Conservation (phyloP, 1,139 yeast genomes). For the Pichia cactophila region DNA sequence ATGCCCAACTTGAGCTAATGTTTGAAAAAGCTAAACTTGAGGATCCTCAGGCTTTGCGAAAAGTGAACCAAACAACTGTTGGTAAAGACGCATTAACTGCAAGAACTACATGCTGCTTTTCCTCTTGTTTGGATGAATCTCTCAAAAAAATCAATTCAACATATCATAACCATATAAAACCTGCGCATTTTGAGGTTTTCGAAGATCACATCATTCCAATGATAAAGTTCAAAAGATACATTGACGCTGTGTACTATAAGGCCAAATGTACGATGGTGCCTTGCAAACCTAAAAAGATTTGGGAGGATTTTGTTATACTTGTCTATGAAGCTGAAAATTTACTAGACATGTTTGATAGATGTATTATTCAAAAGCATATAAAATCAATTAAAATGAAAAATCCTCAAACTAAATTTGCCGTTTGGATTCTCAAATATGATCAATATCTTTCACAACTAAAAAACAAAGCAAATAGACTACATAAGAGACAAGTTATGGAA, state of each 20-base stretch:
- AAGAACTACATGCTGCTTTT: slow-evolving; percentile 39
- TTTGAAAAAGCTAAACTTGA: slow-evolving; percentile 16
- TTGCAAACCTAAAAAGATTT: slow-evolving; percentile 30
- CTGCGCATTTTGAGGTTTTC: slow-evolving; percentile 26
- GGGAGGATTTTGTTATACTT: slow-evolving; percentile 39
- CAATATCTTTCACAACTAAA: slow-evolving; percentile 37
- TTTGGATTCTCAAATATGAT: slow-evolving; percentile 46
- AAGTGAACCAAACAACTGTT: slow-evolving; percentile 42
- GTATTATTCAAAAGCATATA: slow-evolving; percentile 21
- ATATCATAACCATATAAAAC: slow-evolving; percentile 21
- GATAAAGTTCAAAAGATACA: slow-evolving; percentile 29
- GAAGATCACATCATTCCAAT: slow-evolving; percentile 23
- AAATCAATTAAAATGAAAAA: slow-evolving; percentile 21
- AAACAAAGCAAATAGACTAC: slow-evolving; percentile 39
- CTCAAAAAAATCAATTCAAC: slow-evolving; percentile 19
- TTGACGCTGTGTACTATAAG: slow-evolving; percentile 36
- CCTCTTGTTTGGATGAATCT: slow-evolving; percentile 16
- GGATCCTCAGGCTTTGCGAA: slow-evolving; percentile 33
- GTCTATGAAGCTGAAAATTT: slow-evolving; percentile 43
- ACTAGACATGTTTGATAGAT: slow-evolving; percentile 31
- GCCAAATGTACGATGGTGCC: slow-evolving; percentile 49
- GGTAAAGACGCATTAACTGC: slow-evolving; percentile 43
- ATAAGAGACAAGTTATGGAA: slow-evolving; percentile 23
- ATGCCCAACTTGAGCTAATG: slow-evolving; percentile 16
- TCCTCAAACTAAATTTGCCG: slow-evolving; percentile 29